phyloP scores from a whole-genome alignment of 148 eudicot genomes.

The Chenopodium suecicum region DNA sequence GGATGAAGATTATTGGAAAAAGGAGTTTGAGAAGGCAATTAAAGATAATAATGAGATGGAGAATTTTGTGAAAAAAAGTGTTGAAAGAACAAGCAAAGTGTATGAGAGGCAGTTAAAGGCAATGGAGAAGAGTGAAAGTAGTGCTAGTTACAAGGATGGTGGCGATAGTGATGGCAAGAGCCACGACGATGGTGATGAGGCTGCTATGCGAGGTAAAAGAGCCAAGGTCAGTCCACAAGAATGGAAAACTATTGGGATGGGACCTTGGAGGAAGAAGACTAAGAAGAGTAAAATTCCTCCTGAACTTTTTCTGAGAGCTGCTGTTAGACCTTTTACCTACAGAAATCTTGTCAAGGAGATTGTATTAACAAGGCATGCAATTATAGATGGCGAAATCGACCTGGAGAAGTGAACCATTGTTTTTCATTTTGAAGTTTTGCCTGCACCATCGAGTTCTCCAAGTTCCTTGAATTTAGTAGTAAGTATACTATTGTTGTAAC shows the following conservation, averaged over 20 bases:
- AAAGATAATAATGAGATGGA: slow-evolving; percentile 81
- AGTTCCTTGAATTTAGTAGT: too few species aligned
- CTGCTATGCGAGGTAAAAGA: slow-evolving; percentile 35
- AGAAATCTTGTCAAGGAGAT: slow-evolving; percentile 93
- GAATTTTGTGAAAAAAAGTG: slow-evolving; percentile 48
- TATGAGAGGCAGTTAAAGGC: slow-evolving; percentile 48
- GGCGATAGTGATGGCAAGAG: not conserved
- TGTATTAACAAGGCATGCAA: slow-evolving; percentile 77
- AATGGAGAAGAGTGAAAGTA: slow-evolving; percentile 34
- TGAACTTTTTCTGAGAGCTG: slow-evolving; percentile 72
- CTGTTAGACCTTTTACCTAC: slow-evolving; percentile 85
- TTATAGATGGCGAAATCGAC: slow-evolving; percentile 80
- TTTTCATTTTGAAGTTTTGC: not conserved
- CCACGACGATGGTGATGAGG: slow-evolving; percentile 25
- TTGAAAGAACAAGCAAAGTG: slow-evolving; percentile 36
- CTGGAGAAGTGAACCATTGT: slow-evolving; percentile 22
- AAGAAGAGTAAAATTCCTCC: slow-evolving; percentile 89
- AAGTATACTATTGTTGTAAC: too few species aligned
- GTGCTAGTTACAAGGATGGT: too few species aligned
- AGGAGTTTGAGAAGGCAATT: slow-evolving; percentile 72
- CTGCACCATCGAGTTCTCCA: not conserved
- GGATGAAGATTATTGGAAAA: slow-evolving; percentile 67
- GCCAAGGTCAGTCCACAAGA: slow-evolving; percentile 70
- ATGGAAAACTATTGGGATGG: slow-evolving; percentile 63
- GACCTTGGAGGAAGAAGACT: slow-evolving; percentile 64